Evolutionary conservation across 2,329 filamentous ascomycete genomes (phyloP).

Genomic region (Penicillium rolfsii): DNA sequence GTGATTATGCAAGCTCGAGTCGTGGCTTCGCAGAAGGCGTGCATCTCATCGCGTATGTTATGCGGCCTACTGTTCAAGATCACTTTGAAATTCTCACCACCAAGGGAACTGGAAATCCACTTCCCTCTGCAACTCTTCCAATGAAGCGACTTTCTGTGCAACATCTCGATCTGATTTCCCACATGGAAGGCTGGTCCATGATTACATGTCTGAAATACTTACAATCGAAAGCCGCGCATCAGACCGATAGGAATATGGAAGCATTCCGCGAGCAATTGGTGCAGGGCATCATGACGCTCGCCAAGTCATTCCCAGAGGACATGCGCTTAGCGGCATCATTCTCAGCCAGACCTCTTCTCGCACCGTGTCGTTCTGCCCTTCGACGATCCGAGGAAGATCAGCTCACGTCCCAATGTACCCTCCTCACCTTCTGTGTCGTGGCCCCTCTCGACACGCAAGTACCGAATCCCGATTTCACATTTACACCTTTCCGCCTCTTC

Average conservation of each 20-base stretch:
- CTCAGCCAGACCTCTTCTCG: conserved; percentile 42
- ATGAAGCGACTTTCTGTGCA: conserved; percentile 57
- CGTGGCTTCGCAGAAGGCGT: conserved; percentile 42
- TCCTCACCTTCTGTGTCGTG: conserved; percentile 62
- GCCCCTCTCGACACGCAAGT: conserved; percentile 63
- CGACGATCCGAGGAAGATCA: conserved; percentile 37
- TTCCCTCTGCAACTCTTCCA: conserved; percentile 63
- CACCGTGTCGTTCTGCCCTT: conserved; percentile 37
- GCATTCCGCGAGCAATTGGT: conserved; percentile 53
- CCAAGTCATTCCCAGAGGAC: conserved; percentile 48
- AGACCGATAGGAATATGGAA: conserved; percentile 30
- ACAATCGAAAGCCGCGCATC: conserved; percentile 28
- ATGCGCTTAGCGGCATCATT: conserved; percentile 41
- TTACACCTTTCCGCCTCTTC: conserved; percentile 67
- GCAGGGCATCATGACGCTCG: conserved; percentile 42
- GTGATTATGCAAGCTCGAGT: conserved; percentile 52
- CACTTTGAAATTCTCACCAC: conserved; percentile 68
- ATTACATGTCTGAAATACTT: conserved; percentile 42
- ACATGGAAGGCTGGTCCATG: conserved; percentile 48
- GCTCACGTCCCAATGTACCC: conserved; percentile 41
- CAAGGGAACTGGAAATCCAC: conserved; percentile 59
- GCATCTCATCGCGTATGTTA: conserved; percentile 49
- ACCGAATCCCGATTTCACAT: conserved; percentile 57
- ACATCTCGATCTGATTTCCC: conserved; percentile 58
- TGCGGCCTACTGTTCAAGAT: conserved; percentile 54